phyloP scores from a whole-genome alignment of 768 basidiomycete species.

The Suillus cothurnatus region DNA sequence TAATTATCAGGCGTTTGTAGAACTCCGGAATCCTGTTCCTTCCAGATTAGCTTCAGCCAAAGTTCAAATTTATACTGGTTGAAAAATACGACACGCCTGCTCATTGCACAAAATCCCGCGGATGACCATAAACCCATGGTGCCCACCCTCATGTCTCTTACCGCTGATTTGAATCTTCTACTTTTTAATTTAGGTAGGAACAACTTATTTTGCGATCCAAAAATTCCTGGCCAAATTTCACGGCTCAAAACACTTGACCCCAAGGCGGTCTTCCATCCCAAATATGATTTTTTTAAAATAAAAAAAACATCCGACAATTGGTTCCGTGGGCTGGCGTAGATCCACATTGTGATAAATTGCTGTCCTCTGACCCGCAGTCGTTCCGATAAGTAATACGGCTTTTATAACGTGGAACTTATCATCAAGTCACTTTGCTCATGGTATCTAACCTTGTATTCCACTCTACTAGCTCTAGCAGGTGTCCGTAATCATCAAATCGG shows the following conservation, averaged over 20 bases:
- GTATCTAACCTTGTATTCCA: not conserved
- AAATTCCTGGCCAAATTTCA: not conserved
- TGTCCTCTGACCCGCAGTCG: too few species aligned
- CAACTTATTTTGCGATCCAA: not conserved
- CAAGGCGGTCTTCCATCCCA: not conserved
- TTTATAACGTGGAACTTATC: not conserved
- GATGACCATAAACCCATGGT: not conserved
- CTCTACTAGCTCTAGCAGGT: not conserved
- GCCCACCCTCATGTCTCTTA: not conserved
- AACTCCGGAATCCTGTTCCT: not conserved
- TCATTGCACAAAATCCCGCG: not conserved
- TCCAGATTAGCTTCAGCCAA: not conserved
- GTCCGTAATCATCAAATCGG: not conserved
- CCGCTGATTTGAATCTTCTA: not conserved
- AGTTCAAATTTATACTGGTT: not conserved
- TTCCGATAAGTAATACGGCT: not conserved
- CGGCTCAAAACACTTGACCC: not conserved
- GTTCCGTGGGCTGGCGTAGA: not conserved
- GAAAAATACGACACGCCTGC: not conserved
- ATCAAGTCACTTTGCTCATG: not conserved
- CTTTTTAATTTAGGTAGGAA: not conserved
- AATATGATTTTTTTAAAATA: too few species aligned
- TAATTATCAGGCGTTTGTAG: conserved; percentile 2
- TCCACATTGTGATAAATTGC: not conserved
- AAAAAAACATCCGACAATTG: not conserved